Evolutionary conservation across 2,329 filamentous ascomycete genomes (phyloP).

Genomic region (Botrytis tulipae): DNA sequence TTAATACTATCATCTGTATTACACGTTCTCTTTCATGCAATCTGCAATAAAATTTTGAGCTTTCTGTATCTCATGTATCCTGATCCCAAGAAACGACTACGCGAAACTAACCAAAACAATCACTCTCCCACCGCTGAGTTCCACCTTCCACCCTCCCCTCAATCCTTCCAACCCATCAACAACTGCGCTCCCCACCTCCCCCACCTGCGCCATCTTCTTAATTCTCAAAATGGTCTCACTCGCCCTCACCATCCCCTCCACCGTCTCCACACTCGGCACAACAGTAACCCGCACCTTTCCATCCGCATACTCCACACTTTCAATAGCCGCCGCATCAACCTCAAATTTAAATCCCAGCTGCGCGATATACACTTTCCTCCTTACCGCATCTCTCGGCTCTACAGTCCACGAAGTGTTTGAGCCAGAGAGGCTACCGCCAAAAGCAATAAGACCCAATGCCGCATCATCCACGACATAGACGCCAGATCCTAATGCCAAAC

Average conservation of each 20-base stretch:
- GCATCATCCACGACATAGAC: constrained; percentile 50
- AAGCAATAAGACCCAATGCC: constrained; percentile 48
- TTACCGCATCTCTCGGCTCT: constrained; percentile 46
- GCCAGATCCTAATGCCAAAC: constrained; percentile 49
- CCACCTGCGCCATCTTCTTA: constrained; percentile 23
- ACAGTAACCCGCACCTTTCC: constrained; percentile 9
- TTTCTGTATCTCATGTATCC: no score
- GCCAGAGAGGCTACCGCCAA: constrained; percentile 46
- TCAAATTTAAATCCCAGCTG: constrained; percentile 44
- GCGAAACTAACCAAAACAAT: constrained; percentile 34
- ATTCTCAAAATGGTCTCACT: constrained; percentile 22
- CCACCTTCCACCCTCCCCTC: constrained; percentile 20
- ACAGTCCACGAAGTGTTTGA: constrained; percentile 36
- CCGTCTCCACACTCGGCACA: constrained; percentile 18
- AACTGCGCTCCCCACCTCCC: neutral
- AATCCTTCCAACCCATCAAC: neutral
- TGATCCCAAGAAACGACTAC: no score
- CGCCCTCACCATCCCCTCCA: constrained; percentile 11
- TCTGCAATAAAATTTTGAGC: no score
- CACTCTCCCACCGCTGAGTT: constrained; percentile 9
- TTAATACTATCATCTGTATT: no score
- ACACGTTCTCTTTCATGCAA: no score
- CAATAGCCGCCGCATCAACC: constrained; percentile 46
- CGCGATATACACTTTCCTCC: constrained; percentile 49
- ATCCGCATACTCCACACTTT: constrained; percentile 40